Evolutionary conservation across 805 yeast species (phyloP), one percentile per base, ranked within the genome.

Genomic region (Tetrapisispora taiwanensis): DNA sequence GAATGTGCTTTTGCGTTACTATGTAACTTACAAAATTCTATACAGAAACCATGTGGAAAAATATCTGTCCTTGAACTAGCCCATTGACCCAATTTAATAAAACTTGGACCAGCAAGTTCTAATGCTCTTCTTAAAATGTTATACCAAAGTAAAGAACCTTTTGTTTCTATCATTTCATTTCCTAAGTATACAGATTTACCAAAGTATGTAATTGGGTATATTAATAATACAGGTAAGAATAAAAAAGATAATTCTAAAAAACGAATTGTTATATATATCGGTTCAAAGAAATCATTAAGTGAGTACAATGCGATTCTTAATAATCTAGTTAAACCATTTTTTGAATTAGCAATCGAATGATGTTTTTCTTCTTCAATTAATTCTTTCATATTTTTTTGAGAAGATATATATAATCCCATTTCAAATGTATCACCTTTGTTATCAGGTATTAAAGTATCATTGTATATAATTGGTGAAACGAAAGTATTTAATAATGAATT

Each of bases 51-150:
- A 39, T 66, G 68, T 3, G 95, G 82, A 65, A 92, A 90, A 30
- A 92, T 82, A 64, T 92, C 99, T 0, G 95, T 85, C 62, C 99
- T 75, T 10, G 95, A 84, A 2, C 97, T 97, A 0, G 98, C 98
- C 99, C 99, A 92, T 67, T 92, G 99, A 3, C 97, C 98, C 46
- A 92, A 73, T 62, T 86, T 84, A 45, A 84, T 79, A 59, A 84
- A 92, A 3, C 95, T 82, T 3, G 97, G 95, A 0, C 98, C 98
- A 0, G 95, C 96, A 15, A 69, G 49, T 62, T 90, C 95, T 46
- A 92, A 76, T 1, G 82, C 67, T 59, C 74, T 62, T 40, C 86
- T 71, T 18, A 90, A 65, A 39, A 78, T 63, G 43, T 65, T 63
- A 62, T 75, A 89, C 96, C 97, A 90, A 18, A 78, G 34, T 17